Evolutionary conservation across 2,329 filamentous ascomycete genomes (phyloP).

Genomic region (Claviceps sp.): DNA sequence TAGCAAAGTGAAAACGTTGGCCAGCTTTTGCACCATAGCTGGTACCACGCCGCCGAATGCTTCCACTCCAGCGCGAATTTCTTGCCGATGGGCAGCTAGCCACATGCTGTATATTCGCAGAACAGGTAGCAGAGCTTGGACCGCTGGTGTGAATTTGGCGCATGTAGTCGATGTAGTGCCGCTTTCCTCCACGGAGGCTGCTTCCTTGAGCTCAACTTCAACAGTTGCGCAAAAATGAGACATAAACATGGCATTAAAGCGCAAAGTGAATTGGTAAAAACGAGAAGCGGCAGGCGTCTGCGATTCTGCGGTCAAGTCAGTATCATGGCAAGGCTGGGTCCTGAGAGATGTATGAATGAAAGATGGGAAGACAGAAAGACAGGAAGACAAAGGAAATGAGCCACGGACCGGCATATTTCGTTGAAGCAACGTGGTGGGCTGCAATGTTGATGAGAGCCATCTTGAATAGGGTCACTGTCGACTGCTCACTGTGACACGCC

Average conservation of each 20-base stretch:
- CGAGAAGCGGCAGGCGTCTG: conserved; percentile 30
- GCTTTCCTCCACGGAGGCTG: conserved; percentile 9
- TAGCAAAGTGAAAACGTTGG: conserved; percentile 34
- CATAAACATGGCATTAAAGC: conserved; percentile 68
- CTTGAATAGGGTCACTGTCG: conserved; percentile 56
- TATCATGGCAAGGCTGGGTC: background rate
- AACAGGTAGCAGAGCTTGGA: conserved; percentile 34
- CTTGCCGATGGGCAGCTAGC: conserved; percentile 32
- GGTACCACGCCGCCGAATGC: conserved; percentile 31
- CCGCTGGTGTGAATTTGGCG: conserved; percentile 20
- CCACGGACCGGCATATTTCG: conserved; percentile 21
- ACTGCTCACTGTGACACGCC: conserved; percentile 54
- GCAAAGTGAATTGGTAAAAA: conserved; percentile 53
- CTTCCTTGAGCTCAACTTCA: conserved; percentile 46
- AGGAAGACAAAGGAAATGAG: background rate
- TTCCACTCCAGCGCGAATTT: conserved; percentile 31
- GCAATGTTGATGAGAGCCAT: conserved; percentile 78
- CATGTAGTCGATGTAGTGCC: conserved; percentile 7
- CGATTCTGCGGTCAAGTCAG: conserved; percentile 22
- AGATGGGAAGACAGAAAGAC: no score
- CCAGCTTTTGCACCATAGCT: conserved; percentile 32
- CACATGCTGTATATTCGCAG: conserved; percentile 41
- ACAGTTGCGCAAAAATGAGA: conserved; percentile 58
- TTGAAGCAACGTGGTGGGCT: conserved; percentile 56
- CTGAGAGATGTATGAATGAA: no score